Percentiles rank a stretch among this genome's conserved stretches.
phyloP scores from a whole-genome alignment of 768 basidiomycete genomes.

The Hygrocybe coccinea region DNA sequence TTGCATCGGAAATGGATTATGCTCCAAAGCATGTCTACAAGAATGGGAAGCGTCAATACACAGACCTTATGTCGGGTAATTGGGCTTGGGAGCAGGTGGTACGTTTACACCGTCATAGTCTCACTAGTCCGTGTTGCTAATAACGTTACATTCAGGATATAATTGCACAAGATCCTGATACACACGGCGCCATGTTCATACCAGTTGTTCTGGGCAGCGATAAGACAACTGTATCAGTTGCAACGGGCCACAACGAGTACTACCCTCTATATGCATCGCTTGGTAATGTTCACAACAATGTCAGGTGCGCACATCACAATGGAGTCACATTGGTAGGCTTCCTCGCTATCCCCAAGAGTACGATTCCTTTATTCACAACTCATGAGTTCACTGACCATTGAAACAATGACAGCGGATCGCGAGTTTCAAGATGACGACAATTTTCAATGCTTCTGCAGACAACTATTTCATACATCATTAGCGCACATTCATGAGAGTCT shows the following conservation, averaged over 20 bases:
- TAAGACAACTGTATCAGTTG: constrained; percentile 41
- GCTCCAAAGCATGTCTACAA: constrained; percentile 21
- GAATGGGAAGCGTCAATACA: constrained; percentile 17
- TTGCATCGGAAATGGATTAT: constrained; percentile 18
- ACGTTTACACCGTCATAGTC: constrained; percentile 3
- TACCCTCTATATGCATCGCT: constrained; percentile 32
- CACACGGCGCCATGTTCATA: constrained; percentile 29
- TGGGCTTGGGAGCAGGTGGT: constrained; percentile 35
- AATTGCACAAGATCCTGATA: constrained; percentile 20
- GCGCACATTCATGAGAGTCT: constrained; percentile 15
- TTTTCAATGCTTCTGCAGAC: constrained; percentile 20
- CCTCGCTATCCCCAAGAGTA: constrained; percentile 35
- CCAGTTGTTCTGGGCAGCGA: constrained; percentile 35
- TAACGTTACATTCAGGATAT: constrained; percentile 19
- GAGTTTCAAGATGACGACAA: constrained; percentile 11
- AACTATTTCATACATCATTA: constrained; percentile 24
- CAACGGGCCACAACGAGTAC: constrained; percentile 37
- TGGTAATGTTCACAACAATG: constrained; percentile 27
- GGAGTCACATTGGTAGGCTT: constrained; percentile 29
- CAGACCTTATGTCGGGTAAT: constrained; percentile 34
- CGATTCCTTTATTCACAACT: constrained; percentile 1
- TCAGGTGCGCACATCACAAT: constrained; percentile 27
- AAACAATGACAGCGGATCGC: constrained; percentile 8
- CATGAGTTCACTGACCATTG: neutral
- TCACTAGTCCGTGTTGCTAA: neutral